Evolutionary conservation across 2,329 filamentous ascomycete genomes (phyloP), one percentile per base, ranked within the genome.

Genomic region (Diplodia corticola): DNA sequence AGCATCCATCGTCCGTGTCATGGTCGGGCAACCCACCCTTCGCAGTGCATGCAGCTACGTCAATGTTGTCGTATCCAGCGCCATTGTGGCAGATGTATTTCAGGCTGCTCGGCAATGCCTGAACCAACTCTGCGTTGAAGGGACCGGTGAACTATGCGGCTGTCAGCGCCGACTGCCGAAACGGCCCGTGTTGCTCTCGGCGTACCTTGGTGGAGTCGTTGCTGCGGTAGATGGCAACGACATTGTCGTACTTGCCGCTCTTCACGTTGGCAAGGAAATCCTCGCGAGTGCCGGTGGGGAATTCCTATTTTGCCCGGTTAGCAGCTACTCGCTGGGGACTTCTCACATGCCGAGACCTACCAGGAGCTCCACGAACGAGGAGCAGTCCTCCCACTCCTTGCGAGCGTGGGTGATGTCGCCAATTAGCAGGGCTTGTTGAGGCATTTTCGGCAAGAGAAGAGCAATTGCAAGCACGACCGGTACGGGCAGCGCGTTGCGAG

Each of bases 1-100:
- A 61, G 57, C 20, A 12, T 24, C 20, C 13, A 9, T 30, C 22
- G 9, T 17, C 26, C n/a, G 3, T n/a, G n/a, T n/a, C n/a, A 12
- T 9, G 22, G n/a, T 20, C 17, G 17, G 40, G 40, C 2, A n/a
- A 40, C 30, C 24, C 6, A 65, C 70, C n/a, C 67, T 78, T 77
- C 74, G 70, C 71, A 79, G 68, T 83, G 73, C 84, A 87, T 24
- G 81, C 83, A 1, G 78, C 73, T 15, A 87, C 78, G 67, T 88
- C 85, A 55, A 88, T 82, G 70, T 86, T 86, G 72, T 88, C 85
- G 74, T 88, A 88, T 4, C 85, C 85, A 1, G 85, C 85, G 17
- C 64, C 80, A 60, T 82, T 81, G 69, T 83, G 81, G 64, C 78
- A 80, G 26, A 81, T 78, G 68, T 75, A 82, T 60, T 80, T 81